These are phyloP conservation scores for Colletotrichum theobromicola DNA, from an alignment of 2,329 filamentous ascomycete genomes.

Conservation along the genomic window DNA sequence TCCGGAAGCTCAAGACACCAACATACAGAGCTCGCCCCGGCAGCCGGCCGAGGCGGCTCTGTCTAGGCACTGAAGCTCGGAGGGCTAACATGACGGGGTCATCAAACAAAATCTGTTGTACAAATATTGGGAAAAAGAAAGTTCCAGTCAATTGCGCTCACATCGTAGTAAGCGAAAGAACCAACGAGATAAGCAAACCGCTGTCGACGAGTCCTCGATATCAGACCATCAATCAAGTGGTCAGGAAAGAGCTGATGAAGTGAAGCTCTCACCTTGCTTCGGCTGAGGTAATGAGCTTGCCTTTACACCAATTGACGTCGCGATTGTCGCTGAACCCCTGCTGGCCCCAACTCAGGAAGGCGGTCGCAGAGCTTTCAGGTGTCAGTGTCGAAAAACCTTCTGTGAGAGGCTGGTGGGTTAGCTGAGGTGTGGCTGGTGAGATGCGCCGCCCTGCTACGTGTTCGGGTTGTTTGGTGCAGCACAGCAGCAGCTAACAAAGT, in stretches of 20 bases:
- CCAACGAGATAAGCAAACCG: not conserved
- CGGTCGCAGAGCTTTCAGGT: not conserved
- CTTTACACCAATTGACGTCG: not conserved
- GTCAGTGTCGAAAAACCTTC: not conserved
- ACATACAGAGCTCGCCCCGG: not conserved
- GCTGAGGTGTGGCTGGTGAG: constrained; percentile 4
- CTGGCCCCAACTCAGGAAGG: not conserved
- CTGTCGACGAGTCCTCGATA: not conserved
- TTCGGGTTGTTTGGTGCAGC: not conserved
- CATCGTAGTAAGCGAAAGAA: not conserved
- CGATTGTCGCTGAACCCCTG: not conserved
- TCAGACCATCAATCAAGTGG: not conserved
- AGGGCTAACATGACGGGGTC: constrained; percentile 8
- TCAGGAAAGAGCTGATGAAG: not conserved
- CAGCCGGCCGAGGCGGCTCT: not conserved
- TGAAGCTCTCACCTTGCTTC: not conserved
- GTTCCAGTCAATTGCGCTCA: not conserved
- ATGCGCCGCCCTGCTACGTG: not conserved
- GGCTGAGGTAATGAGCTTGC: not conserved
- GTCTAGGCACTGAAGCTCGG: constrained; percentile 1
- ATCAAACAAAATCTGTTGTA: not conserved
- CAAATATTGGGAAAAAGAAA: not conserved
- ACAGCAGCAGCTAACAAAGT: not conserved
- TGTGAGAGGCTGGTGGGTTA: not conserved
- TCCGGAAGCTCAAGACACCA: constrained; percentile 1